Percentiles rank a stretch among this genome's conserved stretches.
Evolutionary conservation across 441 rosid species (phyloP).

Genomic region (Corymbia calophylla): DNA sequence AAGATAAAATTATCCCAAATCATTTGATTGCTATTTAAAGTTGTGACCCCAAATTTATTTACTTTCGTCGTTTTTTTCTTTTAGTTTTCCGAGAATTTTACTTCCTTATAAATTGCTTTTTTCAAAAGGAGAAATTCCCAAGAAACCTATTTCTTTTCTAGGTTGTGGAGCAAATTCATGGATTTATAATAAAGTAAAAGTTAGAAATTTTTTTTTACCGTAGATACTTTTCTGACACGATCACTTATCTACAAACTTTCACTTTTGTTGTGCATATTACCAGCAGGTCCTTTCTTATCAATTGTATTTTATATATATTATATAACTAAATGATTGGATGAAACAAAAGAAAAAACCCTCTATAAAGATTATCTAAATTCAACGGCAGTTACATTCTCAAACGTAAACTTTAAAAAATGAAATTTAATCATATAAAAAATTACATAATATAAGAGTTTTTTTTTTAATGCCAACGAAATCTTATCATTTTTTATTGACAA

Average conservation of each 20-base stretch:
- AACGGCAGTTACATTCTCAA: no score
- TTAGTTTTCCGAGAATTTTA: no score
- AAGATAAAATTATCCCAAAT: no score
- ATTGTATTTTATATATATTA: no score
- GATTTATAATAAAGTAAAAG: background rate
- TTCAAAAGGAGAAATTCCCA: background rate
- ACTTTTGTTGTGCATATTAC: background rate
- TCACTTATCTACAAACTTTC: background rate
- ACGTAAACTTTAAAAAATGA: no score
- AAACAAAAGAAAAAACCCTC: background rate
- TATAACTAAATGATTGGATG: background rate
- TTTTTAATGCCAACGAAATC: background rate
- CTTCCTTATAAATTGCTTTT: background rate
- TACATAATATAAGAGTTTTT: accelerated
- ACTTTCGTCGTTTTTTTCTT: no score
- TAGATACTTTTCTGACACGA: background rate
- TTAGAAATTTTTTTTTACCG: no score
- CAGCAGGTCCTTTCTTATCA: accelerated
- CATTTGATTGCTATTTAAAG: no score
- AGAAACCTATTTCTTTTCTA: no score
- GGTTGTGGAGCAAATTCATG: background rate
- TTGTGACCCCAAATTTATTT: no score
- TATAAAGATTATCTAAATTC: background rate
- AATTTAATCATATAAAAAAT: no score
- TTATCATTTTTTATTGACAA: no score